phyloP scores from a whole-genome alignment of 2,329 filamentous ascomycete species.

The Pseudogymnoascus sp. region DNA sequence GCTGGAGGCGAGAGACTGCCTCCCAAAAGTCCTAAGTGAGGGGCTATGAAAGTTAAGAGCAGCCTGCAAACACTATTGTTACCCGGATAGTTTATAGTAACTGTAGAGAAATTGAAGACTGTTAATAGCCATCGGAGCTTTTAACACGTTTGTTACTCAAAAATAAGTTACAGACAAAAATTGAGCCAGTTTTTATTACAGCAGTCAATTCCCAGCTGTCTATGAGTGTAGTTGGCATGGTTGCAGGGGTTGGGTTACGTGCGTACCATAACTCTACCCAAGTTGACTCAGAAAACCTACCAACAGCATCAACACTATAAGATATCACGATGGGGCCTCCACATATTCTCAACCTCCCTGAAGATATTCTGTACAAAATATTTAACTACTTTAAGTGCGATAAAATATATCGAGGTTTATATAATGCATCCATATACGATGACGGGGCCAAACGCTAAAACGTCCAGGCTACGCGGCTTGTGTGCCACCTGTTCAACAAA shows the following conservation, averaged over 20 bases:
- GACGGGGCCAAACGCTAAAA: not conserved
- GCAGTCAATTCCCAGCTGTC: not conserved
- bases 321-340: not conserved
- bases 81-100: not conserved
- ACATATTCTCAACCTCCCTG: not conserved
- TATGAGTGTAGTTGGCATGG: too few relatives aligned
- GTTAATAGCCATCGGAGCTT: not conserved
- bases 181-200: not conserved
- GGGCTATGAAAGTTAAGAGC: too few relatives aligned
- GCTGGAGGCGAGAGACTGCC: conserved; percentile 11
- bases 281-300: not conserved
- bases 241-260: not conserved
- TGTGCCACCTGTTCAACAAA: not conserved
- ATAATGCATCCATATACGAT: not conserved
- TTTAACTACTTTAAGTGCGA: not conserved
- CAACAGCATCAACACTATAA: not conserved
- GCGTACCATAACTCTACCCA: not conserved
- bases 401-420: not conserved
- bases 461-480: not conserved
- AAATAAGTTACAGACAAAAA: not conserved
- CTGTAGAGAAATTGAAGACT: not conserved
- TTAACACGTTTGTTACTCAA: not conserved
- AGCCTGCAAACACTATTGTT: not conserved
- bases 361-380: not conserved
- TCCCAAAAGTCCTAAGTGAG: too few relatives aligned